Percentiles rank a stretch among this genome's conserved stretches.
Evolutionary conservation across 116 monocot species (phyloP).

Genomic region (Zostera marina): DNA sequence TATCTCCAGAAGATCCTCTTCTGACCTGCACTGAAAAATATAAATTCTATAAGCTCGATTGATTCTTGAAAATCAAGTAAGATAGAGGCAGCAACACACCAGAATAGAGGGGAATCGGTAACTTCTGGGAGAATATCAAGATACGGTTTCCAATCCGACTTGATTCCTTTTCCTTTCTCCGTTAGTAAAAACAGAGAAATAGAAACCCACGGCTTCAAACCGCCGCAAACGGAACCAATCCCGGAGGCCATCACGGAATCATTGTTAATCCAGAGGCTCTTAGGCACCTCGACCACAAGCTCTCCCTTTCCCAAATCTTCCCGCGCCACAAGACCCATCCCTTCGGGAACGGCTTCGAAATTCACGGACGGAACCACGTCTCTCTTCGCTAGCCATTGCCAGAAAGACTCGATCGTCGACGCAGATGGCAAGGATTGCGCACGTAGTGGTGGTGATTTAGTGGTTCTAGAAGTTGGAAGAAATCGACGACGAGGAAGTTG

Average conservation of each 20-base stretch:
- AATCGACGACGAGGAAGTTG: not conserved
- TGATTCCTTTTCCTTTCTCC: conserved; percentile 33
- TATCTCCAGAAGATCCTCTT: conserved; percentile 66
- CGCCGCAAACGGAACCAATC: conserved; percentile 24
- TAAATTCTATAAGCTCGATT: not conserved
- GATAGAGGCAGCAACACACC: conserved; percentile 20
- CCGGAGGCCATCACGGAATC: conserved; percentile 52
- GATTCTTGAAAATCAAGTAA: not conserved
- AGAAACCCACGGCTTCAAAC: conserved; percentile 52
- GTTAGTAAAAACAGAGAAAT: conserved; percentile 57
- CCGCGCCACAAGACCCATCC: conserved; percentile 62
- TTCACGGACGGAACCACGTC: conserved; percentile 17
- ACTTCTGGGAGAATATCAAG: conserved; percentile 42
- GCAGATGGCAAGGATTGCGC: not conserved
- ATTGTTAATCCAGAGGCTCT: conserved; percentile 60
- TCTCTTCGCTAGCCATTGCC: conserved; percentile 25
- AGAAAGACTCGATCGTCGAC: not conserved
- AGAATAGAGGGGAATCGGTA: conserved; percentile 77
- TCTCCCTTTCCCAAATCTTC: conserved; percentile 43
- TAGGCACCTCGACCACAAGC: conserved; percentile 53
- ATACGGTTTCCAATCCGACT: conserved; percentile 63
- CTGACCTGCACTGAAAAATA: conserved; percentile 65
- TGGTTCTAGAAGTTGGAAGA: not conserved
- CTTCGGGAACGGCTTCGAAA: conserved; percentile 38
- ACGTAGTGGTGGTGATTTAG: not conserved